Percentiles rank a stretch among this genome's conserved stretches.
These are phyloP conservation scores for Saccharomycopsis schoenii DNA, from an alignment of 805 yeast genomes.

Conservation along the genomic window DNA sequence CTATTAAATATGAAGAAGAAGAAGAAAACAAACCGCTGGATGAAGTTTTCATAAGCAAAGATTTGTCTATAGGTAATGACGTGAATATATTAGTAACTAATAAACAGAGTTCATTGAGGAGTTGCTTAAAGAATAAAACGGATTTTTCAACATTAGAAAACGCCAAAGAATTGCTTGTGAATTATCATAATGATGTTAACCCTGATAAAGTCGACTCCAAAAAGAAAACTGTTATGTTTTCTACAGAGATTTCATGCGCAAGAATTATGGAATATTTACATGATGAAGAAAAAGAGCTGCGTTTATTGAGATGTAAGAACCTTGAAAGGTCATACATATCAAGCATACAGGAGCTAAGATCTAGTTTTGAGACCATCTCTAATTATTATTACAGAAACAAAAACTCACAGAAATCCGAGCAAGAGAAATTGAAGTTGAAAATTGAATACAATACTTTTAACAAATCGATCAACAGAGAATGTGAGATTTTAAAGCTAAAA, in stretches of 20 bases:
- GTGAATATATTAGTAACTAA: too few species aligned
- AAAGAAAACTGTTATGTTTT: background rate
- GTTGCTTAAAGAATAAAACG: background rate
- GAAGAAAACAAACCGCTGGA: background rate
- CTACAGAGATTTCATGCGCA: background rate
- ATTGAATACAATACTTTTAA: background rate
- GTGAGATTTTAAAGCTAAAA: background rate
- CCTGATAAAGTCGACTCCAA: background rate
- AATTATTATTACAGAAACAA: background rate
- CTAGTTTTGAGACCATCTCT: background rate
- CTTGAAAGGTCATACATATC: background rate
- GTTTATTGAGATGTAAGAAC: background rate
- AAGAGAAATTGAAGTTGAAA: background rate
- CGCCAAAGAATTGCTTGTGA: background rate
- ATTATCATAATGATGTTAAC: background rate
- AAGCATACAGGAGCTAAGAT: background rate
- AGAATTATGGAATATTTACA: background rate
- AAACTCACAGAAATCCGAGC: background rate
- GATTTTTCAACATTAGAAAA: background rate
- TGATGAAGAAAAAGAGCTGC: background rate
- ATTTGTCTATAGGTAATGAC: background rate
- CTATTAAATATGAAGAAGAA: background rate
- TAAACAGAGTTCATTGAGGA: background rate
- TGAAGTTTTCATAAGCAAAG: background rate
- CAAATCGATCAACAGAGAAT: background rate